These are phyloP conservation scores for Enterospora canceri DNA, from an alignment of 371 early-diverging fungal genomes.

Conservation along the genomic window DNA sequence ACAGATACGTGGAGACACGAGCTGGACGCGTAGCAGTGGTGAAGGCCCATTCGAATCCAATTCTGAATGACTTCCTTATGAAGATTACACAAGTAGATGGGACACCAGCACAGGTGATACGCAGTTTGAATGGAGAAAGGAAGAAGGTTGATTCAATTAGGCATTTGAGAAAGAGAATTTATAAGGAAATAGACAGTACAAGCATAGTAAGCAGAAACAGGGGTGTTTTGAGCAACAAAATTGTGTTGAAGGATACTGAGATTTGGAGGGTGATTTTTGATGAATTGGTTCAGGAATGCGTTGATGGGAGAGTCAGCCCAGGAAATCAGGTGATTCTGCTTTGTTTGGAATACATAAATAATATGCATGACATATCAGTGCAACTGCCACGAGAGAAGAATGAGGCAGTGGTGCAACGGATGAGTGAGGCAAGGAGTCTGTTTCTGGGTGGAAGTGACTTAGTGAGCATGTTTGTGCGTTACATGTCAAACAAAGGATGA, in stretches of 20 bases:
- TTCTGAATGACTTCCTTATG: constrained; percentile 13
- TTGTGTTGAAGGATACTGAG: constrained; percentile 9
- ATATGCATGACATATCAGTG: constrained; percentile 22
- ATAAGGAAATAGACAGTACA: constrained; percentile 12
- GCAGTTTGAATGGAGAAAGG: constrained; percentile 36
- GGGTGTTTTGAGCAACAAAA: constrained; percentile 20
- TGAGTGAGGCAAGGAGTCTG: background rate
- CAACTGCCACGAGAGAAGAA: constrained; percentile 17
- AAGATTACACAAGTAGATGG: constrained; percentile 9
- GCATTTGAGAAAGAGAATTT: constrained; percentile 28
- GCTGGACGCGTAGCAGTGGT: background rate
- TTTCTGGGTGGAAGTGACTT: background rate
- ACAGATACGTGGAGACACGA: constrained; percentile 1
- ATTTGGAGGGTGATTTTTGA: constrained; percentile 17
- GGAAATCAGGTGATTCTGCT: constrained; percentile 7
- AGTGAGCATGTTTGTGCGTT: background rate
- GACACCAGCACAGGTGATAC: constrained; percentile 5
- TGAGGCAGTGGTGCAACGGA: background rate
- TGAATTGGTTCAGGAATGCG: constrained; percentile 5
- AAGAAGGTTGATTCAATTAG: constrained; percentile 9
- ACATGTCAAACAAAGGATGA: background rate
- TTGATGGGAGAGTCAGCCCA: background rate
- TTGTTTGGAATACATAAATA: constrained; percentile 26
- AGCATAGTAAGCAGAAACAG: constrained; percentile 10
- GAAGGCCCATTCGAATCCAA: background rate